Conservation (phyloP, 768 basidiomycete genomes). For the Serpula lacrymans region DNA sequence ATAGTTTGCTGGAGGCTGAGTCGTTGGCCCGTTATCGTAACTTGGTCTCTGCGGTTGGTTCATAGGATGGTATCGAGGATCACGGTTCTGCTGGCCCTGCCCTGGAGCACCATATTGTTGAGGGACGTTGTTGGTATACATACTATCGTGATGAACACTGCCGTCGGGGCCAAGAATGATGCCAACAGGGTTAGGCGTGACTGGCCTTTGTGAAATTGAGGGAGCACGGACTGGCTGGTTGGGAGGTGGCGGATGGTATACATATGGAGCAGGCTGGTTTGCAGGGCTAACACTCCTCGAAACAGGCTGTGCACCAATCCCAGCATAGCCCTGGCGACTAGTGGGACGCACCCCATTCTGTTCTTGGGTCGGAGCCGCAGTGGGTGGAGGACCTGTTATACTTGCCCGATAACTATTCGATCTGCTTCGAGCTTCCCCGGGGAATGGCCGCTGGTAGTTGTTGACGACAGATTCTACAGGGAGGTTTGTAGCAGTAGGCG, state of each 20-base stretch:
- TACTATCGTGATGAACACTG: conserved; percentile 74
- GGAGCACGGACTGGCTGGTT: conserved; percentile 14
- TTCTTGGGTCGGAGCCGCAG: conserved; percentile 29
- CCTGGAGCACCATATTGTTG: conserved; percentile 12
- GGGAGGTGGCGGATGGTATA: too few species aligned
- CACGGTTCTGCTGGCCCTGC: background rate
- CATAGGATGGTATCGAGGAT: conserved; percentile 28
- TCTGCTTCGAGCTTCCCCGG: conserved; percentile 74
- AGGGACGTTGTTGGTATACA: conserved; percentile 42
- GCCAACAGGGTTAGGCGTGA: conserved; percentile 77
- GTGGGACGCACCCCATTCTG: conserved; percentile 48
- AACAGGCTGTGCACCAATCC: conserved; percentile 73
- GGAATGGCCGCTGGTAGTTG: conserved; percentile 81
- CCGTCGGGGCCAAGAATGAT: conserved; percentile 81
- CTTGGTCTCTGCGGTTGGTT: conserved; percentile 24
- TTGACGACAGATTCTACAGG: conserved; percentile 70
- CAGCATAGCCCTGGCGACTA: conserved; percentile 68
- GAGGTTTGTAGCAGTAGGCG: conserved; percentile 43
- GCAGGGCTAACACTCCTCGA: conserved; percentile 24
- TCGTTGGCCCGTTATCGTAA: conserved; percentile 13
- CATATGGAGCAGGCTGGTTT: conserved; percentile 3
- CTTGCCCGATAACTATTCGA: conserved; percentile 46
- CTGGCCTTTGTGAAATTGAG: conserved; percentile 39
- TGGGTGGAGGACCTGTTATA: conserved; percentile 25
- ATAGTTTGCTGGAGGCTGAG: conserved; percentile 4